phyloP scores from a whole-genome alignment of 2,329 filamentous ascomycete genomes.

The Hysterium pulicare region DNA sequence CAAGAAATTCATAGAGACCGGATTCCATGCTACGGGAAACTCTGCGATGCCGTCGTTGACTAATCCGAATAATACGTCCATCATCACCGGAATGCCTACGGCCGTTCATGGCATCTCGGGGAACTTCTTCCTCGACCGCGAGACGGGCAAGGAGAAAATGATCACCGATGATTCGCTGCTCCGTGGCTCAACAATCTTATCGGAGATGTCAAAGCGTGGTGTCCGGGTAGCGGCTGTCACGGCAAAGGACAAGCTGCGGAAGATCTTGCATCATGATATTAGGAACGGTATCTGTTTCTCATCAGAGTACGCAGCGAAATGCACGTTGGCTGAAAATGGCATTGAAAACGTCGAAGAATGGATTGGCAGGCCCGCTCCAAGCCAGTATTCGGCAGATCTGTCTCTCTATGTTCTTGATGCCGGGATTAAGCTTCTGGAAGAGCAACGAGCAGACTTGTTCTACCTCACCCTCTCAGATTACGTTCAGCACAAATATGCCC shows the following conservation, averaged over 20 bases:
- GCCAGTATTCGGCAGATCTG: slow-evolving; percentile 44
- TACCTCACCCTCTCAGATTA: slow-evolving; percentile 47
- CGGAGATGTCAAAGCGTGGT: slow-evolving; percentile 38
- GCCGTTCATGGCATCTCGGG: slow-evolving; percentile 42
- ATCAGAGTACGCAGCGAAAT: slow-evolving; percentile 28
- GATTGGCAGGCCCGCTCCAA: slow-evolving; percentile 36
- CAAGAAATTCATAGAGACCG: slow-evolving; percentile 24
- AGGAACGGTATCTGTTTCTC: slow-evolving; percentile 41
- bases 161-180: slow-evolving; percentile 41
- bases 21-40: slow-evolving; percentile 40
- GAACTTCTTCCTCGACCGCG: slow-evolving; percentile 44
- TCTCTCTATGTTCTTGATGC: slow-evolving; percentile 45
- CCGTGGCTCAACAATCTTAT: slow-evolving; percentile 42
- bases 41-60: slow-evolving; percentile 45
- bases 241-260: slow-evolving; percentile 45
- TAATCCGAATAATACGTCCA: slow-evolving; percentile 46
- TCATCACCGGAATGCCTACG: slow-evolving; percentile 43
- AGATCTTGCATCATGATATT: slow-evolving; percentile 40
- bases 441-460: slow-evolving; percentile 39
- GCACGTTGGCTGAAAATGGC: slow-evolving; percentile 34
- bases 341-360: slow-evolving; percentile 36
- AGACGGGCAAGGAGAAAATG: slow-evolving; percentile 41
- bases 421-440: slow-evolving; percentile 41
- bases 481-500: slow-evolving; percentile 45
- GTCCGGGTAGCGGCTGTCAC: slow-evolving; percentile 44